A percentile compares a stretch with the other conserved stretches of the same genome.
phyloP scores from a whole-genome alignment of 208 protist species.

The Novymonas esmeraldas region DNA sequence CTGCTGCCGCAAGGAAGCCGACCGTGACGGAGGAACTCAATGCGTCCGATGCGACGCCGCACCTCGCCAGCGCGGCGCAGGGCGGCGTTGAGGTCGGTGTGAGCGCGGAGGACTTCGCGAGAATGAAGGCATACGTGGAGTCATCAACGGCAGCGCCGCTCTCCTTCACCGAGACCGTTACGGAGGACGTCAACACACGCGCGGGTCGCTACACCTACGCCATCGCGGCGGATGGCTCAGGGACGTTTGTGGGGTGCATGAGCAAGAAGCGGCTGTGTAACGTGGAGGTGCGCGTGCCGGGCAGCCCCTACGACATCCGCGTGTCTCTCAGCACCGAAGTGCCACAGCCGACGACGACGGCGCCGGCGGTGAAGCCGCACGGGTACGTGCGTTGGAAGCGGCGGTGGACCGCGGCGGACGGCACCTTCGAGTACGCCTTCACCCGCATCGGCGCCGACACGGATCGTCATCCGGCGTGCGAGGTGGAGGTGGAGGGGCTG shows the following conservation, averaged over 20 bases:
- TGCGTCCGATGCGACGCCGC: neutral
- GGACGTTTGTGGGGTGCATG: slow-evolving; percentile 33
- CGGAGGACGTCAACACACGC: slow-evolving; percentile 54
- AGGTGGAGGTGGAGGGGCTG: slow-evolving; percentile 79
- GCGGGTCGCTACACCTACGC: slow-evolving; percentile 59
- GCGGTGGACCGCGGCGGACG: slow-evolving; percentile 47
- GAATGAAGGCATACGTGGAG: slow-evolving; percentile 37
- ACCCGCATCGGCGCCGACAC: slow-evolving; percentile 41
- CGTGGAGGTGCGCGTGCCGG: slow-evolving; percentile 64
- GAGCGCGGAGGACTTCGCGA: slow-evolving; percentile 41
- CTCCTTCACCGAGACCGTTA: slow-evolving; percentile 17
- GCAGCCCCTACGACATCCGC: slow-evolving; percentile 65
- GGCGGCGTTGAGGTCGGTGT: slow-evolving; percentile 37
- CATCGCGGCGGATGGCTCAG: slow-evolving; percentile 29
- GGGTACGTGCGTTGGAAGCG: slow-evolving; percentile 60
- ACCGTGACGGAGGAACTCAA: no score
- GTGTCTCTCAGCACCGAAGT: slow-evolving; percentile 61
- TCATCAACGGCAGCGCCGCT: slow-evolving; percentile 1
- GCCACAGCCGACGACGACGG: neutral
- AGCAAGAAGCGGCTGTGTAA: slow-evolving; percentile 62
- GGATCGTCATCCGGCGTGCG: slow-evolving; percentile 29
- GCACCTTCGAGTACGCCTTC: slow-evolving; percentile 63
- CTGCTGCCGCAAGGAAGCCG: neutral
- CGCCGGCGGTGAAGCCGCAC: slow-evolving; percentile 20
- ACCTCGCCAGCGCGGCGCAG: neutral